These are phyloP conservation scores for Adiantum capillusveneris DNA, from an alignment of 75 land plant species.

Conservation along the genomic window DNA sequence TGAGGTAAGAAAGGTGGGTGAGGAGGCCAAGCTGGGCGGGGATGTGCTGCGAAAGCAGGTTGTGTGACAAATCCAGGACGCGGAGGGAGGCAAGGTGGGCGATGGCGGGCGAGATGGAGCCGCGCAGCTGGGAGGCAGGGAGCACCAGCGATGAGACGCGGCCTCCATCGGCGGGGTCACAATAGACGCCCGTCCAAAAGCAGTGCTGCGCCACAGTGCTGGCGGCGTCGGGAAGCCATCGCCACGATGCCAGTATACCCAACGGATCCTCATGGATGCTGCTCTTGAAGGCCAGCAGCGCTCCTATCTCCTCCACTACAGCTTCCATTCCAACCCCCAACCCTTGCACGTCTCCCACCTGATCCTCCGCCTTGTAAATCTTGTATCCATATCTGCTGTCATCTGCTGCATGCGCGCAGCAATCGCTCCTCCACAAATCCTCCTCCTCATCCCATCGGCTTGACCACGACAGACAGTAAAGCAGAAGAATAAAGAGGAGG, in stretches of 20 bases:
- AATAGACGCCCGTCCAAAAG: conserved; percentile 51
- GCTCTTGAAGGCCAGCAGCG: conserved; percentile 31
- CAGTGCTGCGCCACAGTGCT: conserved; percentile 17
- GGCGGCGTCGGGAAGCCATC: conserved; percentile 42
- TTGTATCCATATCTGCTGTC: too few species aligned
- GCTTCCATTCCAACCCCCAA: too few species aligned
- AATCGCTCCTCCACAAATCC: conserved; percentile 7
- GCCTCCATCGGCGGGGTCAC: conserved; percentile 29
- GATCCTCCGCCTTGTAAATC: too few species aligned
- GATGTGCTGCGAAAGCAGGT: conserved; percentile 9
- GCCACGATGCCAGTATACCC: conserved; percentile 52
- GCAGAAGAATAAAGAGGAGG: too few species aligned
- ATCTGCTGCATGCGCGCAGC: conserved; percentile 1
- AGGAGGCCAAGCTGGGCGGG: conserved; percentile 22
- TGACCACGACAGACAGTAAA: too few species aligned
- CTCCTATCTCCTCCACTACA: conserved; percentile 24
- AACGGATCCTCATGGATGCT: conserved; percentile 37
- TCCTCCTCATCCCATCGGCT: too few species aligned
- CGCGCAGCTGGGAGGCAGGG: conserved; percentile 53
- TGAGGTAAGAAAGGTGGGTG: conserved; percentile 7
- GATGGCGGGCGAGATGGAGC: conserved; percentile 47
- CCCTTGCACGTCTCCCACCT: too few species aligned
- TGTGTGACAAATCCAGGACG: conserved; percentile 39
- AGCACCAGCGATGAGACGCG: conserved; percentile 63
- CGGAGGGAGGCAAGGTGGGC: conserved; percentile 59